These are phyloP conservation scores for Hypsizygus marmoreus DNA, from an alignment of 768 basidiomycete genomes.

Conservation along the genomic window DNA sequence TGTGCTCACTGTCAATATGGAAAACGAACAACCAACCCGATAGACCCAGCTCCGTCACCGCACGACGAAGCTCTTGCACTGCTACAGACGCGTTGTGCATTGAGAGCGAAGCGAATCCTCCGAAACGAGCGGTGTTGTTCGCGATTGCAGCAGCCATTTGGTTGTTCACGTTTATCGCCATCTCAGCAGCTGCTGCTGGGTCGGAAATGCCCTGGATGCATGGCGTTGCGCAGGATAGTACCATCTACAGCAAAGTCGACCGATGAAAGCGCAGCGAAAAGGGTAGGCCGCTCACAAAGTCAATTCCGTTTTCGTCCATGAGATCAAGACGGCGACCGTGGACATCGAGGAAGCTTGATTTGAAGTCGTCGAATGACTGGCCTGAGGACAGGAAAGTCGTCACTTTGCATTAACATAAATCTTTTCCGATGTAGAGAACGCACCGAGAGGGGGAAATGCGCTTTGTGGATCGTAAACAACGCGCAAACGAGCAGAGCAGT, in stretches of 20 bases:
- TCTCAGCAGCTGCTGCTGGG: slow-evolving; percentile 29
- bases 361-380: slow-evolving; percentile 29
- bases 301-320: slow-evolving; percentile 40
- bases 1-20: neutral
- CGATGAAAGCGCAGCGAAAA: neutral
- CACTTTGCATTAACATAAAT: neutral
- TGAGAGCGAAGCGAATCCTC: slow-evolving; percentile 41
- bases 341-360: slow-evolving; percentile 38
- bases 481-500: neutral
- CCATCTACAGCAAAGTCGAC: slow-evolving; percentile 29
- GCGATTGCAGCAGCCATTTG: slow-evolving; percentile 36
- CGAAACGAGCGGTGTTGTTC: slow-evolving; percentile 42
- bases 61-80: slow-evolving; percentile 39
- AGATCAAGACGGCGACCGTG: slow-evolving; percentile 35
- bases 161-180: slow-evolving; percentile 39
- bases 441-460: slow-evolving; percentile 22
- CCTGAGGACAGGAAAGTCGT: no score
- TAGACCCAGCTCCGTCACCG: slow-evolving; percentile 42
- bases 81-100: slow-evolving; percentile 49
- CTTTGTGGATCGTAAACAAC: slow-evolving; percentile 4
- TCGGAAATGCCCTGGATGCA: slow-evolving; percentile 42
- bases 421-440: neutral
- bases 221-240: slow-evolving; percentile 38
- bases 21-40: slow-evolving; percentile 25
- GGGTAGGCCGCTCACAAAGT: slow-evolving; percentile 30